Base-by-base conservation (phyloP, 345 rosid genomes). In the Geranium brycei region DNA sequence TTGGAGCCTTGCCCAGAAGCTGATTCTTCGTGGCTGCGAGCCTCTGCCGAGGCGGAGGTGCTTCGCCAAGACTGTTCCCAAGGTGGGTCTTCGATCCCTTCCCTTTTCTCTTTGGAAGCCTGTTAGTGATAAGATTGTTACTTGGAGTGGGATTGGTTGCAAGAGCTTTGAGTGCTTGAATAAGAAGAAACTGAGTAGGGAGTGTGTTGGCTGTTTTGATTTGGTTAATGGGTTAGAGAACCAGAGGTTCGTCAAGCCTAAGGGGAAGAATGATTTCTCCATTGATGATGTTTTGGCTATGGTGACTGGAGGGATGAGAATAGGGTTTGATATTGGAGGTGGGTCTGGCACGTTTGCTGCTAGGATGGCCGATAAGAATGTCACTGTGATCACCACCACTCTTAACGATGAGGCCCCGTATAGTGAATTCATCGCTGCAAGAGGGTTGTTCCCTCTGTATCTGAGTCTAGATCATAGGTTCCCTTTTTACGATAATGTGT, bases 11-110 rank as follows among this genome's bases (percentile, higher is more conserved):
- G 74, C 51, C 57, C 74, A 71, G 69, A 71, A 71, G 70, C 69
- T 71, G 62, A 66, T 71, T 17, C 40, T 71, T 10, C 62, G 74
- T 0, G 74, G 74, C 13, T 93, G 97, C 53, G 99, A 93, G 80
- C 97, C 99, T n/a, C 70, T 93, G 75, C 99, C 99, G 0, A 76
- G 97, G 28, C 69, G 99, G 71, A 72, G 96, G 47, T 93, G 99
- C 75, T 82, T 86, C 66, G 88, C 92, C 3, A 87, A 82, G 65
- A 68, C 85, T 1, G 66, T 80, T 61, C 77, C 84, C 2, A 90
- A 90, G 82, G 79, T 79, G 65, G 92, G 84, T 76, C 83, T 93
- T 65, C 51, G 31, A 15, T 69, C 75, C 28, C 73, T 69, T 51
- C 95, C 97, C 53, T 62, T 28, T 67, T 93, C 99, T 1, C 66